Base-by-base conservation (phyloP, 179 eudicot genomes). In the Amaranthus tricolor region DNA sequence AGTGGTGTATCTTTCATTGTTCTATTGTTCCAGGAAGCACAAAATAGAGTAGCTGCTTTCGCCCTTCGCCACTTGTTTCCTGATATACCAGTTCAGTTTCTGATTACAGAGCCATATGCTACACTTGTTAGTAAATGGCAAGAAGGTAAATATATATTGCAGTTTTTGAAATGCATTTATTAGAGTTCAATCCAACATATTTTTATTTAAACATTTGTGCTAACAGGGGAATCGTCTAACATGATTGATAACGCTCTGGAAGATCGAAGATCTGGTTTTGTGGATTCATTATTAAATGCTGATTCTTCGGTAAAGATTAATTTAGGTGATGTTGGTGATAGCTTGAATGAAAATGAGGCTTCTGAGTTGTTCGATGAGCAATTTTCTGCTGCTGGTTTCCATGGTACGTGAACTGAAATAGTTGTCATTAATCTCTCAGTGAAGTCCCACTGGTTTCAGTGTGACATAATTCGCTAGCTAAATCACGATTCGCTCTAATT, bases 1-100 rank as follows among this genome's bases (percentile, higher is more conserved):
- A 40, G 31, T 47, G 72, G 74, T 54, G 12, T 72, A 72, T 64
- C 70, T 70, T 69, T 55, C 62, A 74, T 60, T 68, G 68, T 45
- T 62, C 24, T 63, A 21, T 74, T 68, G 50, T 78, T 73, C 50
- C 91, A 94, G 97, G 98, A 92, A 89, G 94, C 94, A 74, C 98
- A 94, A 79, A 92, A 94, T 76, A 84, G 80, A 84, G 98, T 94
- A 77, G 98, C 98, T 72, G 89, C 96, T 59, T 92, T 88, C 82
- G 89, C 96, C 58, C 94, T 94, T 65, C 82, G 82, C 85, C 87
- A 82, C 78, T 79, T 94, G 82, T 94, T 94, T 84, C 96, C 94
- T 53, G 98, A 94, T 82, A 81, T 94, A 73, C 98, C 97, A 17
- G 82, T 90, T 76, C 90, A 89, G 70, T 75, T 90, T 64, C 81